Percentiles rank a stretch among this genome's conserved stretches.
These are phyloP conservation scores for Endoconidiophora laricicola DNA, from an alignment of 2,329 filamentous ascomycete species.

Conservation along the genomic window DNA sequence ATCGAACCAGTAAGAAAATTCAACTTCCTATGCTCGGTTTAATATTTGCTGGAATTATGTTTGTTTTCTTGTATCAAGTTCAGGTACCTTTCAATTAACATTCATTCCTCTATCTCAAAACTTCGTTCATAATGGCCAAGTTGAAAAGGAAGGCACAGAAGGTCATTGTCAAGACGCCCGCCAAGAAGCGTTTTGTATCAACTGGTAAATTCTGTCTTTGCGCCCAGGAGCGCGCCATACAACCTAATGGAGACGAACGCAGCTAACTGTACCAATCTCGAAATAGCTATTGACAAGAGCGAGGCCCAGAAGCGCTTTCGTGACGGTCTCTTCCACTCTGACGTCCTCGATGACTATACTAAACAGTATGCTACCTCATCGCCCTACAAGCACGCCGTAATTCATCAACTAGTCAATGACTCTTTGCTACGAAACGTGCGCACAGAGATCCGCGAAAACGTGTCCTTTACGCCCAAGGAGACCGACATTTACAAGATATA, in stretches of 20 bases:
- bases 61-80: not conserved
- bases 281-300: constrained; percentile 13
- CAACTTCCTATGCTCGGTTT: no score
- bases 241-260: not conserved
- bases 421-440: constrained; percentile 71
- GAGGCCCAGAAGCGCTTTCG: constrained; percentile 42
- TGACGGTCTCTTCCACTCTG: constrained; percentile 45
- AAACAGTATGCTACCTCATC: constrained; percentile 44
- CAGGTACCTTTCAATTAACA: constrained; percentile 15
- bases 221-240: constrained; percentile 5
- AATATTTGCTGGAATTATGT: constrained; percentile 1
- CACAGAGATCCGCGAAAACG: constrained; percentile 72
- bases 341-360: constrained; percentile 42
- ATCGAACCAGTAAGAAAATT: constrained; percentile 2
- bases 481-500: constrained; percentile 99
- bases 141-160: constrained; percentile 47
- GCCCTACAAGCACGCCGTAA: constrained; percentile 86
- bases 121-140: constrained; percentile 14
- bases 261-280: not conserved
- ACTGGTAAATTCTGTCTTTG: constrained; percentile 22
- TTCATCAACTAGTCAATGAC: constrained; percentile 64
- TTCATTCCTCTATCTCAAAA: not conserved
- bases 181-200: constrained; percentile 36
- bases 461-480: constrained; percentile 94
- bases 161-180: constrained; percentile 25